Evolutionary conservation across 2,329 filamentous ascomycete genomes (phyloP).

Genomic region (Colletotrichum gloeosporioides): DNA sequence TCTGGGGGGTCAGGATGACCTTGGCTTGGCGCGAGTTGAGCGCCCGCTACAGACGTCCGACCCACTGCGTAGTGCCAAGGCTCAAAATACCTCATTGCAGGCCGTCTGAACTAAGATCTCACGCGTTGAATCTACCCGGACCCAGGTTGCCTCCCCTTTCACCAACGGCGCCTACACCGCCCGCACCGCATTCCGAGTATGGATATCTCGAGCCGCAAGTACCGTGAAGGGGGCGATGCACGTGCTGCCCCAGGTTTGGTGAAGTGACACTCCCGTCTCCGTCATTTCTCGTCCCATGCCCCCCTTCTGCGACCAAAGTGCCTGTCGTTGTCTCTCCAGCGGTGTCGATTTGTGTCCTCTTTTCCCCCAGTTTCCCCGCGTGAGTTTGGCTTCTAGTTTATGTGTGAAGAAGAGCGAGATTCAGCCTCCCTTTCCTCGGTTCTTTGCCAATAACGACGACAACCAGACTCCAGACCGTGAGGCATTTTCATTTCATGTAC

Average conservation of each 20-base stretch:
- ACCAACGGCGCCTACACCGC: background rate
- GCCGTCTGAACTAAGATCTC: background rate
- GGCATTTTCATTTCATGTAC: background rate
- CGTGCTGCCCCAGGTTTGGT: background rate
- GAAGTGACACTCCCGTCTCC: background rate
- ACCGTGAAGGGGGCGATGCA: background rate
- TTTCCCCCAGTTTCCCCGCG: background rate
- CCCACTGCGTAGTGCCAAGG: background rate
- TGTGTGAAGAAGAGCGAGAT: background rate
- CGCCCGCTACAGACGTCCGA: background rate
- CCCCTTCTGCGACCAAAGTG: background rate
- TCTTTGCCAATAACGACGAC: background rate
- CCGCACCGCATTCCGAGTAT: background rate
- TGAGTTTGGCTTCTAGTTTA: background rate
- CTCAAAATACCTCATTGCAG: background rate
- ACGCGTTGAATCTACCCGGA: background rate
- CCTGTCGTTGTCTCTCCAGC: background rate
- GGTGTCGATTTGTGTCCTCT: background rate
- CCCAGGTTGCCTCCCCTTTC: background rate
- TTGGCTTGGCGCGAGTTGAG: background rate
- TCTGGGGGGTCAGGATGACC: background rate
- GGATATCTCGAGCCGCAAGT: background rate
- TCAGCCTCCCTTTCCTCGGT: background rate
- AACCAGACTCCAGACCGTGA: background rate
- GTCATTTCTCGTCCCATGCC: background rate